Conservation (phyloP, 257 asterid genomes). For the Solanum pinnatisectum region DNA sequence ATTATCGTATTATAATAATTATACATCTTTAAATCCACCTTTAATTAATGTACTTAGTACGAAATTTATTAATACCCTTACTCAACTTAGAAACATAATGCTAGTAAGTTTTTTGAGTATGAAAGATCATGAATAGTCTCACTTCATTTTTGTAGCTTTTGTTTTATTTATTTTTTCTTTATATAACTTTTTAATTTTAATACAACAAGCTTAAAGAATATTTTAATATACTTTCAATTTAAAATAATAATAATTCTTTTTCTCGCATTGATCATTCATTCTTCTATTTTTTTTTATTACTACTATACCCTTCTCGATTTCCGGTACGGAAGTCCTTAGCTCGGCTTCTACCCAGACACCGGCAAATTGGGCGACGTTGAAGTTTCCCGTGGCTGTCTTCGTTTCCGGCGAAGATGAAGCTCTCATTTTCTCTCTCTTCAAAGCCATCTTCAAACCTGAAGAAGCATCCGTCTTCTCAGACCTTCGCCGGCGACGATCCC, state of each 20-base stretch:
- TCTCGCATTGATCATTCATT: neutral
- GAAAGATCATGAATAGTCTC: no score
- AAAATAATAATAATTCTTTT: no score
- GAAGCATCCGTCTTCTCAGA: slow-evolving; percentile 21
- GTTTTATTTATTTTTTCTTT: neutral
- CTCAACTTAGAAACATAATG: no score
- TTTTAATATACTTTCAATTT: no score
- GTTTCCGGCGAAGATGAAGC: slow-evolving; percentile 30
- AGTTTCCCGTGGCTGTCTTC: neutral
- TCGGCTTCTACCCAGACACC: neutral
- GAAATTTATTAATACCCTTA: no score
- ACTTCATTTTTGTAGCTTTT: neutral
- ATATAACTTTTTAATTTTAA: no score
- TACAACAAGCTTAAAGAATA: neutral
- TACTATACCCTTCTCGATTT: neutral
- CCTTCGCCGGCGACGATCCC: neutral
- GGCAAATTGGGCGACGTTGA: neutral
- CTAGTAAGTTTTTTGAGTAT: no score
- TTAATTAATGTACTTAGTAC: no score
- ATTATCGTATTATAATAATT: no score
- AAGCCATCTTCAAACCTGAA: slow-evolving; percentile 39
- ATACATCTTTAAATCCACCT: no score
- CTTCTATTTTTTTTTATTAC: neutral
- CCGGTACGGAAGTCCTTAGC: neutral
- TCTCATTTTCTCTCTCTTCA: slow-evolving; percentile 53